Conservation (phyloP, 805 yeast genomes). For the Yarrowia divulgata region DNA sequence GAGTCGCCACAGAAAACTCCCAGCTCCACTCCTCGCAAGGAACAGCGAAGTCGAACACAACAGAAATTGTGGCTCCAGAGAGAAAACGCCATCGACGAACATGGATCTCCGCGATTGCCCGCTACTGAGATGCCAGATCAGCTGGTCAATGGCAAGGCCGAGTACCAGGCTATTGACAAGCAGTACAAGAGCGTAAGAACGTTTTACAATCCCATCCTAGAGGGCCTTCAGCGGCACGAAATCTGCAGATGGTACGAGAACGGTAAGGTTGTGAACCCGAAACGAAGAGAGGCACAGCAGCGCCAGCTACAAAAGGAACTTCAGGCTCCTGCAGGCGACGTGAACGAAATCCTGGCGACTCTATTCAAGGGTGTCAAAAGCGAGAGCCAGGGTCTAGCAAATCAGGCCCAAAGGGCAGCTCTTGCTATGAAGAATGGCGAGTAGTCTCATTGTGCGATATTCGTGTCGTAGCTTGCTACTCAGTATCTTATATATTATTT, state of each 20-base stretch:
- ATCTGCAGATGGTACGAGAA: constrained; percentile 37
- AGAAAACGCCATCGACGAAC: constrained; percentile 43
- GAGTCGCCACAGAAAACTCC: constrained; percentile 6
- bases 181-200: constrained; percentile 75
- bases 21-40: constrained; percentile 17
- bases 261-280: constrained; percentile 39
- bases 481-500: constrained; percentile 17
- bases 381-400: constrained; percentile 27
- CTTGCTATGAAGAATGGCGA: constrained; percentile 35
- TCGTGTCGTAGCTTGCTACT: not conserved
- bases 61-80: constrained; percentile 77
- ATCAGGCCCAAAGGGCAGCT: constrained; percentile 35
- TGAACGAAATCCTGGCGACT: constrained; percentile 14
- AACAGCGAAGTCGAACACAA: constrained; percentile 62
- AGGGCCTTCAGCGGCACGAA: constrained; percentile 59
- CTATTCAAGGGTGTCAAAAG: constrained; percentile 34
- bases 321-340: constrained; percentile 1
- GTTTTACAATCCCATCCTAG: constrained; percentile 72
- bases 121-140: constrained; percentile 11
- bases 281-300: constrained; percentile 46
- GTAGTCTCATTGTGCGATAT: not conserved
- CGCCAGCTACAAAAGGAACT: constrained; percentile 10
- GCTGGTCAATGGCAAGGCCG: constrained; percentile 6
- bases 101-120: constrained; percentile 12
- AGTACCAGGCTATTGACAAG: constrained; percentile 57